Conservation (phyloP, 768 basidiomycete genomes). For the Rhizopogon vinicolor region DNA sequence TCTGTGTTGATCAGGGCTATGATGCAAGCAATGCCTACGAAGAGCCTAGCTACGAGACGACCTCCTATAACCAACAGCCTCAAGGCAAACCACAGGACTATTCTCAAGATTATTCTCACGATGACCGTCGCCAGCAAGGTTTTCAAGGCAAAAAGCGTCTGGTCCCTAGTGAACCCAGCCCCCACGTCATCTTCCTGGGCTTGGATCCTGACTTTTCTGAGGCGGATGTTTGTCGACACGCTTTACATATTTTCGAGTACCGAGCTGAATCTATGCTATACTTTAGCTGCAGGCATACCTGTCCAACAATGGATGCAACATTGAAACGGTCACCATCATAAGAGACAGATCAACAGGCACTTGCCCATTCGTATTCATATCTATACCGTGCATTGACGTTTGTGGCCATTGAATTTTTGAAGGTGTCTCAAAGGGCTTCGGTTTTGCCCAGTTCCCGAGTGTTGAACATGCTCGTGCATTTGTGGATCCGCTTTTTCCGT, state of each 20-base stretch:
- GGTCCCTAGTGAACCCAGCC: slow-evolving; percentile 79
- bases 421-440: slow-evolving; percentile 95
- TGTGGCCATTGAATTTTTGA: slow-evolving; percentile 61
- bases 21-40: slow-evolving; percentile 47
- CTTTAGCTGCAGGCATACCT: slow-evolving; percentile 78
- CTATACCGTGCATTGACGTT: slow-evolving; percentile 71
- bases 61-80: slow-evolving; percentile 21
- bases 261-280: slow-evolving; percentile 38
- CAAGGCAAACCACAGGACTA: slow-evolving; percentile 25
- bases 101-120: slow-evolving; percentile 42
- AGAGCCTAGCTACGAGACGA: slow-evolving; percentile 34
- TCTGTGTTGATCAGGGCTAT: slow-evolving; percentile 38
- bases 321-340: slow-evolving; percentile 91
- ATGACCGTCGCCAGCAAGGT: slow-evolving; percentile 40
- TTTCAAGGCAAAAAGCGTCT: slow-evolving; percentile 69
- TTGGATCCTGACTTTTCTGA: slow-evolving; percentile 90
- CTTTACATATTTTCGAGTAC: slow-evolving; percentile 30
- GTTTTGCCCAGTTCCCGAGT: slow-evolving; percentile 90
- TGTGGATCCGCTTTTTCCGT: slow-evolving; percentile 86
- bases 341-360: slow-evolving; percentile 95
- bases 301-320: slow-evolving; percentile 61
- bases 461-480: slow-evolving; percentile 87
- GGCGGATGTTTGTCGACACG: slow-evolving; percentile 71
- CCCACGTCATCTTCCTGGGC: slow-evolving; percentile 94
- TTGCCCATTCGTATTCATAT: slow-evolving; percentile 59